These are phyloP conservation scores for Sideroxylon spinosum DNA, from an alignment of 179 eudicot genomes.

Conservation along the genomic window DNA sequence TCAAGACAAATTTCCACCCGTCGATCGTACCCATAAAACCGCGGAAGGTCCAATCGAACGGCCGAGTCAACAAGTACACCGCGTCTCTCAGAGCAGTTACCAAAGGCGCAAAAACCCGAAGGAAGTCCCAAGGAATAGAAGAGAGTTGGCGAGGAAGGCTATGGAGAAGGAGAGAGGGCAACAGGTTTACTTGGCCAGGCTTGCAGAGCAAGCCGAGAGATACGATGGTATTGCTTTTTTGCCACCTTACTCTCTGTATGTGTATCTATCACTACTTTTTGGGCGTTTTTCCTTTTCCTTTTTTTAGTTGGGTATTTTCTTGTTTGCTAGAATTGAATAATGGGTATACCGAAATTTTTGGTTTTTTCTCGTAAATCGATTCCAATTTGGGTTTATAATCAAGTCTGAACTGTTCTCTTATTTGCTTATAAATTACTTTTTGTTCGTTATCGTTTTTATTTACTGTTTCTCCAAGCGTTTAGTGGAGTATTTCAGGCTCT, in stretches of 20 bases:
- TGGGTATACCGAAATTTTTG: not conserved
- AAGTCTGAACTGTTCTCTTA: not conserved
- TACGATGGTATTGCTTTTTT: slow-evolving; percentile 49
- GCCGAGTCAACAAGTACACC: not conserved
- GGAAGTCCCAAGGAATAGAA: not conserved
- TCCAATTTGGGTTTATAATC: not conserved
- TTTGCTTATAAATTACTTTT: not conserved
- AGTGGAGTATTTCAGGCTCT: not conserved
- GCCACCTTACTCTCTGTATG: not conserved
- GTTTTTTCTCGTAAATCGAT: not conserved
- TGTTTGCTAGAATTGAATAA: not conserved
- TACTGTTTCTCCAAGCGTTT: not conserved
- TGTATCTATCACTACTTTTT: not conserved
- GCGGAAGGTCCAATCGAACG: slow-evolving; percentile 8
- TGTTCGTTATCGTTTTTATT: not conserved
- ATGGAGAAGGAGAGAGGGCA: slow-evolving; percentile 64
- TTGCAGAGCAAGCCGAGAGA: slow-evolving; percentile 81
- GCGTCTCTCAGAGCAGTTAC: not conserved
- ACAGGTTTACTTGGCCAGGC: slow-evolving; percentile 71
- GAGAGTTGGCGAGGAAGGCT: slow-evolving; percentile 12
- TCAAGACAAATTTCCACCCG: slow-evolving; percentile 12
- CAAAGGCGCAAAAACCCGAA: not conserved
- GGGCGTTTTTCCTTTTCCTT: not conserved
- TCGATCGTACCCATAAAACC: not conserved
- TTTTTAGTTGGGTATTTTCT: not conserved